These are phyloP conservation scores for Mycena filopes DNA, from an alignment of 768 basidiomycete genomes.

Conservation along the genomic window DNA sequence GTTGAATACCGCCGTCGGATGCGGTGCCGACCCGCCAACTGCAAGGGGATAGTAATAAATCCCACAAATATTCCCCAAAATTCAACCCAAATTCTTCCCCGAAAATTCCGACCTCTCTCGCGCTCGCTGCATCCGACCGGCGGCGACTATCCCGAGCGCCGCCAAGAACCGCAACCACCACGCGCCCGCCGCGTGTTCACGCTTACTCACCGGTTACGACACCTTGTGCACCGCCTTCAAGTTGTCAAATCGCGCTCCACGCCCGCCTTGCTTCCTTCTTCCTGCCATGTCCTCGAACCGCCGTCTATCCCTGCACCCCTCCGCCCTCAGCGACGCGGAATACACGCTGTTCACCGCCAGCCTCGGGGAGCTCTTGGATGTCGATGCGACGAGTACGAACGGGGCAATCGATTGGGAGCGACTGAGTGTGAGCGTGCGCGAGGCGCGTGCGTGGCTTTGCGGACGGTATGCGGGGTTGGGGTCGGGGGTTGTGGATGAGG, in stretches of 20 bases:
- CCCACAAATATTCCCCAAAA: too few species aligned
- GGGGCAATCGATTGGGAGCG: conserved; percentile 23
- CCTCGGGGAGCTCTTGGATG: conserved; percentile 47
- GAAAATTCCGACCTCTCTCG: too few species aligned
- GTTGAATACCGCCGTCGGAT: too few species aligned
- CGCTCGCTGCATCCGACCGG: too few species aligned
- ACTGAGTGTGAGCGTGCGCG: conserved; percentile 54
- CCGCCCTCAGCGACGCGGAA: conserved; percentile 63
- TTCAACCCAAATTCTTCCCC: too few species aligned
- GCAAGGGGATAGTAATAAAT: too few species aligned
- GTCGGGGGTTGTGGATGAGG: conserved; percentile 38
- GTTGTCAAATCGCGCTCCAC: not conserved
- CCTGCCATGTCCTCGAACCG: conserved; percentile 35
- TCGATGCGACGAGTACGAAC: not conserved
- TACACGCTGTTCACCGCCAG: conserved; percentile 59
- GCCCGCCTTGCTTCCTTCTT: not conserved
- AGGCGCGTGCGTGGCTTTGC: conserved; percentile 63
- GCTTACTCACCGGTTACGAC: too few species aligned
- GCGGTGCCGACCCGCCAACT: too few species aligned
- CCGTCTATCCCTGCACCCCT: conserved; percentile 60
- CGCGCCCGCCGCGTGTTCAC: too few species aligned
- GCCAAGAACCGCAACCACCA: too few species aligned
- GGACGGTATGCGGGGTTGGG: conserved; percentile 53
- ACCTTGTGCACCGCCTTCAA: too few species aligned
- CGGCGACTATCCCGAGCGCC: too few species aligned